Conservation (phyloP, 2,329 filamentous ascomycete species). For the Pseudogymnoascus sp. region DNA sequence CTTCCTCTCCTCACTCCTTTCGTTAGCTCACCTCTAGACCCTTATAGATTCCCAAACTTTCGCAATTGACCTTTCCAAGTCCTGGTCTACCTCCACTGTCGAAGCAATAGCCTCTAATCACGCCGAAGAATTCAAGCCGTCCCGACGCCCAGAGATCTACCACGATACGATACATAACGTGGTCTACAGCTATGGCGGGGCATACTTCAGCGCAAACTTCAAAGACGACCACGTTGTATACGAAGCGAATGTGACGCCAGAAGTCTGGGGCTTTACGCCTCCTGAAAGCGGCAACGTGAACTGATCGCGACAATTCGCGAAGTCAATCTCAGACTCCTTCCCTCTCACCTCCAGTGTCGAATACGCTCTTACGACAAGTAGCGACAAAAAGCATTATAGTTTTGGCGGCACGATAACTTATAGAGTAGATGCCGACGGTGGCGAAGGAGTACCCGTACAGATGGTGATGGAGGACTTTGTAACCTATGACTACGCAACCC, state of each 20-base stretch:
- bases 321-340: constrained; percentile 8
- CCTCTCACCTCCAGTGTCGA: background rate
- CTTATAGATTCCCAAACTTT: constrained; percentile 9
- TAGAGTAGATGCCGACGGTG: background rate
- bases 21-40: background rate
- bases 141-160: constrained; percentile 10
- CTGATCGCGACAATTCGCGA: constrained; percentile 9
- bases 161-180: constrained; percentile 10
- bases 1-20: background rate
- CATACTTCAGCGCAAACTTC: constrained; percentile 8
- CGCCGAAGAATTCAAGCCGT: background rate
- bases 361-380: background rate
- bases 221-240: background rate
- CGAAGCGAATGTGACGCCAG: background rate
- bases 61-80: constrained; percentile 11
- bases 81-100: constrained; percentile 9
- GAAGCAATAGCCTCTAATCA: background rate
- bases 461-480: constrained; percentile 11
- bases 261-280: constrained; percentile 12
- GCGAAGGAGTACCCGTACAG: background rate
- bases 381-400: background rate
- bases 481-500: constrained; percentile 9
- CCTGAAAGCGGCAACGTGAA: constrained; percentile 1
- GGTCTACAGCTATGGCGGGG: constrained; percentile 11
- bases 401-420: constrained; percentile 4